Base-by-base conservation (phyloP, 495 filamentous ascomycete species). In the Penicillium odoratum region DNA sequence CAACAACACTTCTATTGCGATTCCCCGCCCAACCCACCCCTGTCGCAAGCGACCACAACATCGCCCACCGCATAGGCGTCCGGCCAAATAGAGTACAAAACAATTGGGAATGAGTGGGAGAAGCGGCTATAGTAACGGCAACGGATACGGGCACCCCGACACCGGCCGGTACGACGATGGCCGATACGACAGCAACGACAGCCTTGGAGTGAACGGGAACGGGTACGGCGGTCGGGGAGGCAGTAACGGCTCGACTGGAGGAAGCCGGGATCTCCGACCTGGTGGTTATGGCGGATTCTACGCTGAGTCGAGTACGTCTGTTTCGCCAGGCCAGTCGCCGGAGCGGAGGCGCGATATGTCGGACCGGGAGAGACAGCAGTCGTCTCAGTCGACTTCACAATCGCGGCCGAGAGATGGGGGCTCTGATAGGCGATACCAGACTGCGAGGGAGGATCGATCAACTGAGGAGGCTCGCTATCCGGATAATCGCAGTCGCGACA, bases 271-370 rank as follows among this genome's bases (percentile, higher is more conserved):
- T 16, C 70, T 62, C 54, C 73, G 77, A 30, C 72, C 75, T 3
- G 77, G 77, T 47, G 77, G 77, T 13, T 79, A 79, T 44, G 77
- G 77, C 34, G 77, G 77, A 7, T 79, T 79, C 34, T 73, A 74
- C 33, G 51, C 63, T 2, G 77, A 79, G 48, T 36, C 71, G 36
- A 42, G 25, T 3, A 3, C 46, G 26, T 48, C 46, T 29, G 69
- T 56, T 18, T 61, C 64, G 15, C 58, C 61, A 6, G 47, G 45
- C 21, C 60, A 66, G n/a, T 74, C 74, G 5, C 73, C 72, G 11
- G 75, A 75, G 49, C 67, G 69, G 25, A 68, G 68, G 33, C 70
- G 71, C 44, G 77, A 78, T 44, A 62, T 70, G 50, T 45, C 61
- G 46, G 66, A 74, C 15, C 66, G 69, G n/a, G 76, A 74, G 47